Percentiles rank a stretch among this genome's conserved stretches.
These are phyloP conservation scores for Eutrema salsugineum DNA, from an alignment of 441 rosid species.

Conservation along the genomic window DNA sequence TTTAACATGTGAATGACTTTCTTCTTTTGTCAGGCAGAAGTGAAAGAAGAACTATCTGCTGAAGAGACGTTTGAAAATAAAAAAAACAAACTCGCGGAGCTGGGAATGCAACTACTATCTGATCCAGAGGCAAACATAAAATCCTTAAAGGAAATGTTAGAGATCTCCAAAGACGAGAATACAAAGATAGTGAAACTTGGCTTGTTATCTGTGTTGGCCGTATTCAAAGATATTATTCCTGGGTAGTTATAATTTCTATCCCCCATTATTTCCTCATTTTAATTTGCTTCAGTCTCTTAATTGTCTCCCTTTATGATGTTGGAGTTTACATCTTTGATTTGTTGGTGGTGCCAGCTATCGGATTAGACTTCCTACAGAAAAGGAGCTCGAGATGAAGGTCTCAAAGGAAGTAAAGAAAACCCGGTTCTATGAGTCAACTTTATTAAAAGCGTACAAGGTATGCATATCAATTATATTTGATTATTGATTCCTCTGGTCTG, in stretches of 20 bases:
- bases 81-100: constrained; percentile 73
- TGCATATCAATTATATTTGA: background rate
- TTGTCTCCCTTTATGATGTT: background rate
- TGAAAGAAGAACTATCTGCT: constrained; percentile 79
- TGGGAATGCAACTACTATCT: constrained; percentile 68
- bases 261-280: background rate
- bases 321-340: background rate
- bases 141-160: constrained; percentile 74
- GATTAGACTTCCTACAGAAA: constrained; percentile 96
- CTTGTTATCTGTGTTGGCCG: constrained; percentile 82
- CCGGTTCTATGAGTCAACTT: constrained; percentile 80
- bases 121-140: constrained; percentile 81
- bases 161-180: constrained; percentile 57
- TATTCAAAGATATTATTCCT: constrained; percentile 87
- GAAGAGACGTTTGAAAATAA: constrained; percentile 71
- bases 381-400: constrained; percentile 95
- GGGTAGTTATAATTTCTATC: constrained; percentile 48
- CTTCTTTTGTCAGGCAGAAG: constrained; percentile 62
- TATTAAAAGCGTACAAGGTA: constrained; percentile 85
- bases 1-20: background rate
- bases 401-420: constrained; percentile 93
- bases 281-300: background rate
- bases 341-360: constrained; percentile 60
- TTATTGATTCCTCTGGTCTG: background rate
- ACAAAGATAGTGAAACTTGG: constrained; percentile 65